Conservation (phyloP, 495 filamentous ascomycete genomes). For the Filosporella fistucella region DNA sequence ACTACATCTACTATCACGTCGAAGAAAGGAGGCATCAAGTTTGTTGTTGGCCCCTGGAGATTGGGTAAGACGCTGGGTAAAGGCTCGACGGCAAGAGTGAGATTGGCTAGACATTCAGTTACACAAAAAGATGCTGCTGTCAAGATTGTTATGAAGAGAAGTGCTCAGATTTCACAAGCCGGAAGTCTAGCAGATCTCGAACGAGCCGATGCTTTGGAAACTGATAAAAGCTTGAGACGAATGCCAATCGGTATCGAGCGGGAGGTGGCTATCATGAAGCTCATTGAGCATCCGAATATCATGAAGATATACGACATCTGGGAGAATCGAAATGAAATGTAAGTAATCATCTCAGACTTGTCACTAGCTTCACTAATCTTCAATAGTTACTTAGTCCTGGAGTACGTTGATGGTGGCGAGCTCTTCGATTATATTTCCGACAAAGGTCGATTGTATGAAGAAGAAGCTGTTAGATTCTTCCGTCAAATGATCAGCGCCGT, state of each 20-base stretch:
- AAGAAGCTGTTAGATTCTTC: slow-evolving; percentile 78
- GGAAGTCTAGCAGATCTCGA: slow-evolving; percentile 75
- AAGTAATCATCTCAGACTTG: slow-evolving; percentile 31
- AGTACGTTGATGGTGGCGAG: slow-evolving; percentile 88
- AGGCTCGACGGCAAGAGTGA: slow-evolving; percentile 79
- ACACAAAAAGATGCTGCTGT: slow-evolving; percentile 78
- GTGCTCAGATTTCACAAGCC: slow-evolving; percentile 63
- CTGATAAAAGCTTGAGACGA: slow-evolving; percentile 51
- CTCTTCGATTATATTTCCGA: slow-evolving; percentile 74
- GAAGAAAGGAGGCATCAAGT: slow-evolving; percentile 61
- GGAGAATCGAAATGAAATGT: slow-evolving; percentile 94
- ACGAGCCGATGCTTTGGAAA: slow-evolving; percentile 34
- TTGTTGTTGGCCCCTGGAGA: slow-evolving; percentile 83
- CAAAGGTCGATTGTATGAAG: slow-evolving; percentile 64
- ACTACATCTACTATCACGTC: slow-evolving; percentile 60
- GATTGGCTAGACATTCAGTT: slow-evolving; percentile 69
- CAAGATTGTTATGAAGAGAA: slow-evolving; percentile 86
- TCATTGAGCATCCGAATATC: slow-evolving; percentile 90
- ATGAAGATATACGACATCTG: slow-evolving; percentile 91
- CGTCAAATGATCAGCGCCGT: slow-evolving; percentile 91
- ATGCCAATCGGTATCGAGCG: slow-evolving; percentile 87
- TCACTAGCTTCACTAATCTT: neutral
- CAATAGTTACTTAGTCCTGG: slow-evolving; percentile 87
- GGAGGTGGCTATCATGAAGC: slow-evolving; percentile 86
- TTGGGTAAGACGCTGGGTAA: slow-evolving; percentile 81